A percentile compares a stretch with the other conserved stretches of the same genome.
Evolutionary conservation across 2,329 filamentous ascomycete genomes (phyloP).

Genomic region (Phoma sp.): DNA sequence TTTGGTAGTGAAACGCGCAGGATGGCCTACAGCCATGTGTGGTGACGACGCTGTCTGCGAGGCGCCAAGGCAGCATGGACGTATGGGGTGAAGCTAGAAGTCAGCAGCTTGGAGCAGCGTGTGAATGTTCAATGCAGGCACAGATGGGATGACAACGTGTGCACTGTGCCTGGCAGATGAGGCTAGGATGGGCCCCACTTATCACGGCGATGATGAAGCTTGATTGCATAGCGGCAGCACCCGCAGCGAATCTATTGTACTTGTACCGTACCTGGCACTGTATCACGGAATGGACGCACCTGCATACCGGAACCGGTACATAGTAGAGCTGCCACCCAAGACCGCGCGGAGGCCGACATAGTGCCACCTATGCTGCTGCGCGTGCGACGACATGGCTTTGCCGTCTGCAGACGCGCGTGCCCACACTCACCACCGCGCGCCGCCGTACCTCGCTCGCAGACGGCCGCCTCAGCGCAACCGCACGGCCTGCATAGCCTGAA

Average conservation of each 20-base stretch:
- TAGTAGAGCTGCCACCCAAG: conserved; percentile 27
- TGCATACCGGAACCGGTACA: too few species aligned
- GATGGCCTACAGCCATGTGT: conserved; percentile 1
- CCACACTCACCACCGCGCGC: conserved; percentile 28
- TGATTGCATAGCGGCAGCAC: too few species aligned
- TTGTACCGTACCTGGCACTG: too few species aligned
- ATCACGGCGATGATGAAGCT: conserved; percentile 6
- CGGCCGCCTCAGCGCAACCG: conserved; percentile 28
- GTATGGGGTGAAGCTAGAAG: neutral
- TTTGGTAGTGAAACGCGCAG: conserved; percentile 19
- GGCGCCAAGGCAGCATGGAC: neutral
- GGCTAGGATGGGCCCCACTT: conserved; percentile 9
- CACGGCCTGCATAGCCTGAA: conserved; percentile 25
- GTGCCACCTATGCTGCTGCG: conserved; percentile 38
- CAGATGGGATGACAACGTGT: neutral
- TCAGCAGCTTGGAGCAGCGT: neutral
- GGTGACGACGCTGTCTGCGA: conserved; percentile 14
- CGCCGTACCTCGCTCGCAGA: conserved; percentile 21
- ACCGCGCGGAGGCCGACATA: conserved; percentile 14
- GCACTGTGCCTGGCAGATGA: conserved; percentile 1
- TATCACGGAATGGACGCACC: conserved; percentile 10
- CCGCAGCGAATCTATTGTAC: too few species aligned
- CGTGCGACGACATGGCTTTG: conserved; percentile 42
- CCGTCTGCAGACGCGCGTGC: conserved; percentile 40
- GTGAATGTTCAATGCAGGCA: neutral